A percentile compares a stretch with the other conserved stretches of the same genome.
These are phyloP conservation scores for Boletus reticuloceps DNA, from an alignment of 768 basidiomycete species.

Conservation along the genomic window DNA sequence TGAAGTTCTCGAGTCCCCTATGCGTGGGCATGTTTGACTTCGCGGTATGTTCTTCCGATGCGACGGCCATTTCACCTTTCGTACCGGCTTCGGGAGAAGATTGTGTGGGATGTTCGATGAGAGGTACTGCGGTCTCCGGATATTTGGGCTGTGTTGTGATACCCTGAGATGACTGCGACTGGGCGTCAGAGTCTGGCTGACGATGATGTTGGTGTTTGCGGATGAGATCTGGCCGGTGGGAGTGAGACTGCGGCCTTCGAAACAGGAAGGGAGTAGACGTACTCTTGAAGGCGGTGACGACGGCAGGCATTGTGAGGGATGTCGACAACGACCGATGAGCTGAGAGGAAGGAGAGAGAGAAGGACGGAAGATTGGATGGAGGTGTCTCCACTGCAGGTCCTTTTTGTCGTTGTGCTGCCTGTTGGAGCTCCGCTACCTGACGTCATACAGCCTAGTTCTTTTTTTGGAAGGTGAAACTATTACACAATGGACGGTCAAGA, in stretches of 20 bases:
- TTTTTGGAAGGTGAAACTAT: slow-evolving; percentile 5
- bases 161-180: slow-evolving; percentile 21
- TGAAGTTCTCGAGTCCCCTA: slow-evolving; percentile 79
- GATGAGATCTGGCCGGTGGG: slow-evolving; percentile 59
- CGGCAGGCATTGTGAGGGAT: slow-evolving; percentile 54
- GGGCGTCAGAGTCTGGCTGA: slow-evolving; percentile 34
- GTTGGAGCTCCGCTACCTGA: slow-evolving; percentile 35
- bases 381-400: slow-evolving; percentile 19
- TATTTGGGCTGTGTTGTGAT: slow-evolving; percentile 35
- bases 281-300: slow-evolving; percentile 92
- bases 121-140: slow-evolving; percentile 36
- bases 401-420: slow-evolving; percentile 28
- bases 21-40: slow-evolving; percentile 81
- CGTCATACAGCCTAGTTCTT: slow-evolving; percentile 25
- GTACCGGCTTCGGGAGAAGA: slow-evolving; percentile 16
- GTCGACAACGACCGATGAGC: neutral
- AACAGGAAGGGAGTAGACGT: slow-evolving; percentile 20
- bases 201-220: slow-evolving; percentile 70
- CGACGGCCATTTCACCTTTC: slow-evolving; percentile 43
- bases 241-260: slow-evolving; percentile 11
- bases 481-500: too few species aligned
- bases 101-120: slow-evolving; percentile 36
- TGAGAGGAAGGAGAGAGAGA: neutral
- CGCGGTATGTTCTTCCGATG: slow-evolving; percentile 71
- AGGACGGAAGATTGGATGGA: slow-evolving; percentile 2